phyloP scores from a whole-genome alignment of 768 basidiomycete species.

The Pisolithus albus region DNA sequence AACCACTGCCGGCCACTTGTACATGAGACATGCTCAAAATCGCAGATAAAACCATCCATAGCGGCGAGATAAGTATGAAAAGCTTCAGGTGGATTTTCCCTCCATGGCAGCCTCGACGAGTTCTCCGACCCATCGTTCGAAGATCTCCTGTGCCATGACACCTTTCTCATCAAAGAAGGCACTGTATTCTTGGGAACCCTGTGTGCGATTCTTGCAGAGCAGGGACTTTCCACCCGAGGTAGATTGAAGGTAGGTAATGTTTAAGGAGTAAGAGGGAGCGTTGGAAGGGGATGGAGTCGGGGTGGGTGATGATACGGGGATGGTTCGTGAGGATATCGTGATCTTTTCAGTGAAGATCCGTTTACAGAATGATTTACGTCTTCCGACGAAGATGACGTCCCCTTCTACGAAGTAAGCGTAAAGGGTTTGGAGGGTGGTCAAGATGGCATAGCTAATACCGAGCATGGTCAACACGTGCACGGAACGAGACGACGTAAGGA shows the following conservation, averaged over 20 bases:
- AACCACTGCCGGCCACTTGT: too few species aligned
- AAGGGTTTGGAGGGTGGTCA: conserved; percentile 66
- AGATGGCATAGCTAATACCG: conserved; percentile 56
- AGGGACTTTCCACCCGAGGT: conserved; percentile 83
- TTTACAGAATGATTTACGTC: conserved; percentile 84
- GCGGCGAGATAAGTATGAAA: background rate
- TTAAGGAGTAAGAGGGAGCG: conserved; percentile 63
- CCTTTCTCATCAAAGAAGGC: conserved; percentile 80
- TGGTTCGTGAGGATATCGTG: conserved; percentile 64
- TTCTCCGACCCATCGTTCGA: conserved; percentile 74
- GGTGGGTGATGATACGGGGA: conserved; percentile 30
- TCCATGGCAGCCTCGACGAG: conserved; percentile 70
- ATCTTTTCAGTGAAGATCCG: conserved; percentile 91
- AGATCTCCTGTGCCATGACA: conserved; percentile 64
- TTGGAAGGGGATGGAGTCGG: conserved; percentile 26
- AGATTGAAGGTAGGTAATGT: conserved; percentile 67
- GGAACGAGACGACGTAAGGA: conserved; percentile 3
- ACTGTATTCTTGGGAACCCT: conserved; percentile 51
- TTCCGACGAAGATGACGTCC: conserved; percentile 80
- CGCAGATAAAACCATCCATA: background rate
- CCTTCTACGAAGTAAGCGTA: conserved; percentile 87
- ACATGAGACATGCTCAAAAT: background rate
- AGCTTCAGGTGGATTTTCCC: conserved; percentile 44
- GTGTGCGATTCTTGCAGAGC: conserved; percentile 60
- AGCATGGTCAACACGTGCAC: conserved; percentile 2